Evolutionary conservation across 2,329 filamentous ascomycete genomes (phyloP).

Genomic region (Fusarium verticillioides): DNA sequence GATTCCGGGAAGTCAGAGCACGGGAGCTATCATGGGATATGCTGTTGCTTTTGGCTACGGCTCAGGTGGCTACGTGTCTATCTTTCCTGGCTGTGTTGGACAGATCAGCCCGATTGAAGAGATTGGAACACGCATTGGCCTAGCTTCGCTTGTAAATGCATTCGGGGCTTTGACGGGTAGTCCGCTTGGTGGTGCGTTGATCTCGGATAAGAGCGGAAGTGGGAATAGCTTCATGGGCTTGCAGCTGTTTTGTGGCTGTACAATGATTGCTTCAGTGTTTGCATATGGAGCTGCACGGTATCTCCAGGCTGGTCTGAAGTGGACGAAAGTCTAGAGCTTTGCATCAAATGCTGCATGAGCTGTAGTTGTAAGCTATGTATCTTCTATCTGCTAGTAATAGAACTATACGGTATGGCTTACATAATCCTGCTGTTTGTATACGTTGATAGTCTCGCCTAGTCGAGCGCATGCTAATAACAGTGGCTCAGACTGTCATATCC

Average conservation of each 20-base stretch:
- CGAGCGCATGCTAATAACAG: fast-evolving
- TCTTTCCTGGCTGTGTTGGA: not conserved
- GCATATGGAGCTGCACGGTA: not conserved
- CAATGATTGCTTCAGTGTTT: not conserved
- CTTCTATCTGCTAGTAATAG: too few relatives aligned
- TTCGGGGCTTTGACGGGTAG: not conserved
- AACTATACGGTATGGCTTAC: too few relatives aligned
- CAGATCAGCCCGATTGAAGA: not conserved
- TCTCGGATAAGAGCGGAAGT: not conserved
- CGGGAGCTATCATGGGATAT: not conserved
- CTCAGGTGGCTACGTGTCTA: not conserved
- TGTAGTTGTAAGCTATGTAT: too few relatives aligned
- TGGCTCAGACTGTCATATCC: too few relatives aligned
- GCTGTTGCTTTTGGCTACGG: not conserved
- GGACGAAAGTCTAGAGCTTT: not conserved
- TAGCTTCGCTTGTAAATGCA: not conserved
- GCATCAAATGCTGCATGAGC: too few relatives aligned
- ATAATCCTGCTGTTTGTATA: too few relatives aligned
- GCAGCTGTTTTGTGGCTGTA: not conserved
- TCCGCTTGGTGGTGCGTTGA: not conserved
- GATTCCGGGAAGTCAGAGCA: not conserved
- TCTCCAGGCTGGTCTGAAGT: fast-evolving
- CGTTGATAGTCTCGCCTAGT: too few relatives aligned
- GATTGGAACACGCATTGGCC: not conserved
- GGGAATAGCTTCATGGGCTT: not conserved